Base-by-base conservation (phyloP, 768 basidiomycete genomes). In the Rhizopogon rudus region DNA sequence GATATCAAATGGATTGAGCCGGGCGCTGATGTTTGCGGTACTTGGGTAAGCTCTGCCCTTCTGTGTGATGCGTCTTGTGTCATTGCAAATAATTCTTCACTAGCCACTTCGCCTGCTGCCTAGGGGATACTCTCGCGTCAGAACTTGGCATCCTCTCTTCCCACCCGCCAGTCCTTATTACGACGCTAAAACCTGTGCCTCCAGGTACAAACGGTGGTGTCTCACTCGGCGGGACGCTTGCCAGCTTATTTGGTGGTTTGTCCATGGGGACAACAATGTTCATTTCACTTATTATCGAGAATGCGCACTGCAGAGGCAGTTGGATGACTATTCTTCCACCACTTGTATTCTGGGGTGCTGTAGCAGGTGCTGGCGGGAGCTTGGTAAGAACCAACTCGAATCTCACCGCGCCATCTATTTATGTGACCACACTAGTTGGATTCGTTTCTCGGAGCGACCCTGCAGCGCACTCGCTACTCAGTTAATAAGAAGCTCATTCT, bases 141-240 rank as follows among this genome's bases (percentile, higher is more conserved):
- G 95, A 97, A 71, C 79, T 97, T 22, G 95, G 95, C 35, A 93
- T 97, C 59, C 77, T 97, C 42, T 88, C 93, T 25, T 67, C 66
- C 39, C 75, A 80, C 13, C 77, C 77, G 3, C 91, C 95, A 35
- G 65, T 84, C 45, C 81, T 96, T 35, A 81, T 97, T 61, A 95
- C 93, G 5, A 93, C 89, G 4, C 69, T 87, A 52, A 79, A 78
- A 60, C 60, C 71, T 1, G 91, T 93, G 0, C 93, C 93, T 1
- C 85, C 87, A 2, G 95, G 95, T 3, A 97, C 95, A 9, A 97
- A 98, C 63, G 95, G 95, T 3, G 95, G 80, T 0, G 80, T 97
- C 56, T 89, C 91, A 5, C 54, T 80, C 2, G 79, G 82, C 42
- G 95, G 95, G 14, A 90, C 91, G 2, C 60, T 82, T 14, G 85